phyloP scores from a whole-genome alignment of 257 asterid species.

The Solanum corneliomulleri region DNA sequence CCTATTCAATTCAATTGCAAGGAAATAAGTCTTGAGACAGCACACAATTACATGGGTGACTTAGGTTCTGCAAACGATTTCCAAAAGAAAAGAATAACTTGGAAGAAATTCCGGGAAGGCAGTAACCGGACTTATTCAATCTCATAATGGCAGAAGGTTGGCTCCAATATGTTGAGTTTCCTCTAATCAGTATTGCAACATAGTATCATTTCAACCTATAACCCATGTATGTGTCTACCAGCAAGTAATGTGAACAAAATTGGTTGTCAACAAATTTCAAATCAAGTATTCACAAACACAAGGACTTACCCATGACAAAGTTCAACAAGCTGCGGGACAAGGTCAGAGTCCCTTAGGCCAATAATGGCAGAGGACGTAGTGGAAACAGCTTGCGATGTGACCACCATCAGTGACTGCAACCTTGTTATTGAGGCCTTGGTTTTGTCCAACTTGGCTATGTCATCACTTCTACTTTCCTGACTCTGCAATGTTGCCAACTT shows the following conservation, averaged over 20 bases:
- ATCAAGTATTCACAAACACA: background rate
- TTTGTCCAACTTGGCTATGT: conserved; percentile 77
- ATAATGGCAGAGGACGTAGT: conserved; percentile 80
- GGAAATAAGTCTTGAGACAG: background rate
- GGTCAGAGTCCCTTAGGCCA: conserved; percentile 70
- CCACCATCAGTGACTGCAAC: conserved; percentile 79
- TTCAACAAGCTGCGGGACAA: conserved; percentile 92
- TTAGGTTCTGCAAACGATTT: background rate
- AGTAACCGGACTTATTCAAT: background rate
- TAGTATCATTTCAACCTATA: background rate
- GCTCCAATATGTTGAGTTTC: background rate
- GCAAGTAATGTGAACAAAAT: background rate
- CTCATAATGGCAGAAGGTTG: background rate
- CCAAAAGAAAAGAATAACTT: background rate
- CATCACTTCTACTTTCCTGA: conserved; percentile 72
- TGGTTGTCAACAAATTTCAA: background rate
- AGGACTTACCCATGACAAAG: conserved; percentile 87
- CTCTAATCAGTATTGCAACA: background rate
- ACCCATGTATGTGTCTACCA: background rate
- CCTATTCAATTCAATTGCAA: background rate
- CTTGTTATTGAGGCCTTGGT: conserved; percentile 82
- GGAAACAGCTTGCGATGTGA: conserved; percentile 92
- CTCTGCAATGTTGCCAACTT: conserved; percentile 77
- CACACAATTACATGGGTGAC: background rate
- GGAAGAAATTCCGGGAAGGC: background rate